Conservation (phyloP, 2,329 filamentous ascomycete genomes). For the Scytalidium lignicola region DNA sequence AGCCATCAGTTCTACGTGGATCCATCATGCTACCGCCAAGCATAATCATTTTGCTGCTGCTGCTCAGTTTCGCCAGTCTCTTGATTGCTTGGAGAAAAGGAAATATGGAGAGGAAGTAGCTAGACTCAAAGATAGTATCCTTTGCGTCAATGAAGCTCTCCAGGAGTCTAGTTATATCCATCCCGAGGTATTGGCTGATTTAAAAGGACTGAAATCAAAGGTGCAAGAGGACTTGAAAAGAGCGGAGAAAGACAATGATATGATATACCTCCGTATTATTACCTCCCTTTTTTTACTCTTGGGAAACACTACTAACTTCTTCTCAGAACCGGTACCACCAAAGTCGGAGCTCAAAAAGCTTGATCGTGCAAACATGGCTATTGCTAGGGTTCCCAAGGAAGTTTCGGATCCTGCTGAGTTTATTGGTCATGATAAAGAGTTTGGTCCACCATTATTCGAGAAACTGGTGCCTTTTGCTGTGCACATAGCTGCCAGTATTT, state of each 20-base stretch:
- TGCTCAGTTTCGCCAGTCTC: slow-evolving; percentile 85
- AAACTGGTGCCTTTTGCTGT: slow-evolving; percentile 94
- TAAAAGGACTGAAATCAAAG: slow-evolving; percentile 75
- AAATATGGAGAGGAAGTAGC: slow-evolving; percentile 96
- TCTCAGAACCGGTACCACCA: slow-evolving; percentile 66
- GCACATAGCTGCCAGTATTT: slow-evolving; percentile 91
- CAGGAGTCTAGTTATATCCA: slow-evolving; percentile 80
- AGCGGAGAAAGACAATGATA: slow-evolving; percentile 92
- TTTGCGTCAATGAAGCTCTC: slow-evolving; percentile 78
- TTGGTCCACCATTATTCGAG: slow-evolving; percentile 80
- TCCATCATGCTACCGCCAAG: slow-evolving; percentile 95
- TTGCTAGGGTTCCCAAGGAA: slow-evolving; percentile 72
- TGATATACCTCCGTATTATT: slow-evolving; percentile 78
- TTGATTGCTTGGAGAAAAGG: slow-evolving; percentile 86
- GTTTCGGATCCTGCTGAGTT: slow-evolving; percentile 74
- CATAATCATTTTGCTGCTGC: slow-evolving; percentile 96
- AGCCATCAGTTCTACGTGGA: slow-evolving; percentile 89
- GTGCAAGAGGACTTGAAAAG: slow-evolving; percentile 85
- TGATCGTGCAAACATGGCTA: slow-evolving; percentile 85
- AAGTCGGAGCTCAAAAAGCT: slow-evolving; percentile 84
- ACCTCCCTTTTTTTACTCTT: background rate
- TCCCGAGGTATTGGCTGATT: slow-evolving; percentile 73
- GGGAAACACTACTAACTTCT: slow-evolving; percentile 25
- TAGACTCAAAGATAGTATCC: slow-evolving; percentile 72
- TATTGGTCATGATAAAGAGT: slow-evolving; percentile 72